Evolutionary conservation across 495 filamentous ascomycete genomes (phyloP), one percentile per base, ranked within the genome.

Genomic region (Neurospora tetrasperma): DNA sequence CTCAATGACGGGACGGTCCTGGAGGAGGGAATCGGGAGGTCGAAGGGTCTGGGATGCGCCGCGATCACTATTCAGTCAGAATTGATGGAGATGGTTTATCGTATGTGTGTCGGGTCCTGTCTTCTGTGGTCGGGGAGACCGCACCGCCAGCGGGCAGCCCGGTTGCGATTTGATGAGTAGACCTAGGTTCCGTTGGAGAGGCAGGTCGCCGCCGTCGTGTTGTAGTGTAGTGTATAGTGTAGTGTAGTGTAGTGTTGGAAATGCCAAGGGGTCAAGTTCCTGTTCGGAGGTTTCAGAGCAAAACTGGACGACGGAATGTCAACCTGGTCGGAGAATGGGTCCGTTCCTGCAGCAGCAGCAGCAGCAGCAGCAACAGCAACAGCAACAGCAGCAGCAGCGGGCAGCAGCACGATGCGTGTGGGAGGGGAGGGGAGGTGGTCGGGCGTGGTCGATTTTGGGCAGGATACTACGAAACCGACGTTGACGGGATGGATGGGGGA

Each of bases 311-410:
- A 66, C 27, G 54, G 27, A 14, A 66, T 66, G 54, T 35, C 54
- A 66, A 31, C 54, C 54, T 66, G 54, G 54, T 66, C 54, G 54
- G 54, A 66, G 54, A 66, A 66, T 66, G 54, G 54, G 54, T 66
- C 54, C 54, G 54, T 66, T 66, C 54, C 54, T 66, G 54, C 54
- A 66, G 54, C 54, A 66, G 54, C 54, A 66, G 7, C 8, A 39
- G 35, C 0, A 38, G 35, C 35, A 38, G 3, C 27, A 27, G 38
- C 54, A 62, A 23, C 54, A 62, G 54, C 54, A 66, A 5, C 54
- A 62, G 54, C 54, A 66, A 23, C 54, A 66, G 39, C 54, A 62
- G 27, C 27, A 66, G 54, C 54, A 62, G 23, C 23, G 1, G 1
- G 38, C 54, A 62, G 54, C 54, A 66, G 54, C 54, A 66, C 54